phyloP scores from a whole-genome alignment of 1,284 basidiomycete species.

The Cutaneotrichosporon cyanovorans region DNA sequence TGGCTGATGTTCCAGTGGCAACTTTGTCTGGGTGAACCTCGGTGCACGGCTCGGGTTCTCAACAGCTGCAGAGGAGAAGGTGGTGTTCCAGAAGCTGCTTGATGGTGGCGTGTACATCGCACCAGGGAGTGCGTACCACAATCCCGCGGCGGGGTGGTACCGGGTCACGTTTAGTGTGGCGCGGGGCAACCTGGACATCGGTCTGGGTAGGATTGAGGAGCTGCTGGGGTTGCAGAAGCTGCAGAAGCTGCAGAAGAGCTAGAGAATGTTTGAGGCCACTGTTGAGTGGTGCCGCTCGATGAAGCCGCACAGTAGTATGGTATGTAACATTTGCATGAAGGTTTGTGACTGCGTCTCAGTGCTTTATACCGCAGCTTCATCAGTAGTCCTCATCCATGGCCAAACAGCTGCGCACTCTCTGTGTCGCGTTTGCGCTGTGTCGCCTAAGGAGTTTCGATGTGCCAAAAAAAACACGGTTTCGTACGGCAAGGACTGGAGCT shows the following conservation, averaged over 20 bases:
- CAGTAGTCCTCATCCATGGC: no score
- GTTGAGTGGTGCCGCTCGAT: no score
- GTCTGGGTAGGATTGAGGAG: slow-evolving; percentile 31
- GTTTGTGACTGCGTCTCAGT: no score
- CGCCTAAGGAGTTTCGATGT: no score
- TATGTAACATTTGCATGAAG: no score
- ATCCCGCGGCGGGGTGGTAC: slow-evolving; percentile 34
- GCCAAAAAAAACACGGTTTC: no score
- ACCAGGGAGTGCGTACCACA: slow-evolving; percentile 38
- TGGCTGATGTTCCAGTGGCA: slow-evolving; percentile 23
- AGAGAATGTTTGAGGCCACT: no score
- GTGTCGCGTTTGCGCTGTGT: no score
- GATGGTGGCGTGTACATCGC: slow-evolving; percentile 44
- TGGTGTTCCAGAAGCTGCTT: slow-evolving; percentile 39
- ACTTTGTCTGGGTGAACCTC: slow-evolving; percentile 43
- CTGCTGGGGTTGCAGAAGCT: slow-evolving; percentile 15
- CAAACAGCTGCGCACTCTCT: no score
- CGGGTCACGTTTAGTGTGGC: slow-evolving; percentile 39
- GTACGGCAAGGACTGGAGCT: no score
- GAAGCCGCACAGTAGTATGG: no score
- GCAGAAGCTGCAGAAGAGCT: neutral
- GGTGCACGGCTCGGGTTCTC: slow-evolving; percentile 31
- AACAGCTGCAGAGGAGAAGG: slow-evolving; percentile 34
- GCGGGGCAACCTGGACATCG: slow-evolving; percentile 33
- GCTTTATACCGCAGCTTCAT: no score